Evolutionary conservation across 2,329 filamentous ascomycete species (phyloP).

Genomic region (Lasiodiplodia citricola): DNA sequence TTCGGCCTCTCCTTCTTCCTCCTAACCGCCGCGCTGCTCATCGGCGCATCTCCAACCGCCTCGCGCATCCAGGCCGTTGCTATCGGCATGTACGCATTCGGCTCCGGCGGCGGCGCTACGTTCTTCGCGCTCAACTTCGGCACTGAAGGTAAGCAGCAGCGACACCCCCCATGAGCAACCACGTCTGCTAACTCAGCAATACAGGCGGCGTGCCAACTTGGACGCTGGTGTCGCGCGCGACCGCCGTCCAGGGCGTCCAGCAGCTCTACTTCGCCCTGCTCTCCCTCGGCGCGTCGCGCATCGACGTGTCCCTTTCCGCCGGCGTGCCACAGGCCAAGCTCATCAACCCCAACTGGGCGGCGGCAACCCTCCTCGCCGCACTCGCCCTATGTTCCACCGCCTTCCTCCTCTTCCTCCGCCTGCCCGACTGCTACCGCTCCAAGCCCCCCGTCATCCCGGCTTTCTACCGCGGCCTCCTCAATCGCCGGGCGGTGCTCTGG

Average conservation of each 20-base stretch:
- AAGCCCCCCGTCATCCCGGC: too few relatives aligned
- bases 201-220: background rate
- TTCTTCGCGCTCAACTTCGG: conserved; percentile 73
- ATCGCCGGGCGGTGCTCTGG: too few relatives aligned
- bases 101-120: conserved; percentile 66
- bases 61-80: conserved; percentile 46
- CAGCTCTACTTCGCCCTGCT: background rate
- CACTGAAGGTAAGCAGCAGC: conserved; percentile 55
- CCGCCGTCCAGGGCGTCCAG: background rate
- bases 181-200: background rate
- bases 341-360: background rate
- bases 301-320: background rate
- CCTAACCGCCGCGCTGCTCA: conserved; percentile 43
- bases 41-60: conserved; percentile 49
- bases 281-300: background rate
- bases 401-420: too few relatives aligned
- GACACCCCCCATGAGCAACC: too few relatives aligned
- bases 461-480: too few relatives aligned
- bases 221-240: background rate
- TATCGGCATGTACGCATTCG: conserved; percentile 65
- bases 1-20: conserved; percentile 68
- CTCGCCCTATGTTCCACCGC: too few relatives aligned
- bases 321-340: background rate
- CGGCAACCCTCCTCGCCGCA: too few relatives aligned
- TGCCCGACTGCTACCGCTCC: too few relatives aligned